Evolutionary conservation across 1,284 basidiomycete genomes (phyloP).

Genomic region (Peniophora sp.): DNA sequence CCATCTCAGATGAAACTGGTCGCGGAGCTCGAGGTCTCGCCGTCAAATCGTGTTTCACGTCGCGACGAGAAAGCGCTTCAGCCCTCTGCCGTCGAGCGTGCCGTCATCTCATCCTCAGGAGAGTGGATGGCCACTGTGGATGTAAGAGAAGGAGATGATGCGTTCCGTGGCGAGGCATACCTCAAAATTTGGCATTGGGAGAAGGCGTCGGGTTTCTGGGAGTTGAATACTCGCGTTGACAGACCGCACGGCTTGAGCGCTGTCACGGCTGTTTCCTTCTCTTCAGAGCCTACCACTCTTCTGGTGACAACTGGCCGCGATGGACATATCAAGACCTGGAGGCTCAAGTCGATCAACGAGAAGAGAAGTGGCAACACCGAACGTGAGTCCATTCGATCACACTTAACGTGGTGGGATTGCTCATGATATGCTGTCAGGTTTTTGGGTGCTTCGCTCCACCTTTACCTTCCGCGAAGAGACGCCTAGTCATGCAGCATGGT

Average conservation of each 20-base stretch:
- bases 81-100: slow-evolving; percentile 70
- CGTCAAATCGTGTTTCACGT: slow-evolving; percentile 87
- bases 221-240: slow-evolving; percentile 86
- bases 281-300: slow-evolving; percentile 30
- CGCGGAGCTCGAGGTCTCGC: slow-evolving; percentile 87
- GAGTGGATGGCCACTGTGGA: slow-evolving; percentile 95
- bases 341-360: slow-evolving; percentile 34
- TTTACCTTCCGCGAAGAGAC: slow-evolving; percentile 62
- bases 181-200: slow-evolving; percentile 93
- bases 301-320: slow-evolving; percentile 66
- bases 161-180: slow-evolving; percentile 61
- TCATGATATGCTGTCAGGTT: no score
- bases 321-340: slow-evolving; percentile 68
- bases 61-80: slow-evolving; percentile 76
- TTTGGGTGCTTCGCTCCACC: slow-evolving; percentile 71
- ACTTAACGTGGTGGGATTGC: no score
- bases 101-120: slow-evolving; percentile 60
- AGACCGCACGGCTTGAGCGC: slow-evolving; percentile 71
- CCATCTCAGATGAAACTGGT: slow-evolving; percentile 65
- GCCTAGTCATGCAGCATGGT: slow-evolving; percentile 69
- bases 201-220: slow-evolving; percentile 49
- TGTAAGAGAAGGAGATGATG: slow-evolving; percentile 58
- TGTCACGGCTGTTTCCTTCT: slow-evolving; percentile 70
- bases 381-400: slow-evolving; percentile 40
- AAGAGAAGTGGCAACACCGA: slow-evolving; percentile 37